Evolutionary conservation across 2,329 filamentous ascomycete species (phyloP), one percentile per base, ranked within the genome.

Genomic region (Scedosporium boydii): DNA sequence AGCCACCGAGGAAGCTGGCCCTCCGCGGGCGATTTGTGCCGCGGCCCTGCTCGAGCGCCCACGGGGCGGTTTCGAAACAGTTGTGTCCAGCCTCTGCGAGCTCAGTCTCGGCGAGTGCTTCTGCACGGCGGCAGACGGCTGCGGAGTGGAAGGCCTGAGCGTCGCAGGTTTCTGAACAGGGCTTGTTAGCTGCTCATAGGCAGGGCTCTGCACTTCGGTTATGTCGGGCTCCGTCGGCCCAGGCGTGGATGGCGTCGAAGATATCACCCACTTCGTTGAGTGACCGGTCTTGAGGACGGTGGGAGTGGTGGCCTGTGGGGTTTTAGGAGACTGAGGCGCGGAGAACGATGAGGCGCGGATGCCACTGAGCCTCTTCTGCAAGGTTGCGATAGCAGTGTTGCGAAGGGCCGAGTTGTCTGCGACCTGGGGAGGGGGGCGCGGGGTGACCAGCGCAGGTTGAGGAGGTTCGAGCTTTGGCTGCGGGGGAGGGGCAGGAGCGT

Each of bases 211-310:
- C 16, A 76, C 70, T 57, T 79, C 48, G 34, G n/a, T 27, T 16
- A 48, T 38, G n/a, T 38, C 77, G 18, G 63, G 67, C 27, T 67
- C 64, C 10, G 72, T 65, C 9, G 73, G 75, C 18, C 72, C 70
- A 1, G 85, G 85, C 1, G 85, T 88, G 4, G 83, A 83, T 3
- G 83, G 81, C 1, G 83, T 85, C 6, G 82, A 79, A 4, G 76
- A 78, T 16, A 80, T 75, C 2, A 77, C 82, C 85, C 85, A 88
- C 68, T 81, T 82, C 0, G 85, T 88, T 55, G 82, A 83, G 63
- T 74, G 70, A 46, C 75, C 72, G 63, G 73, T 69, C 58, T 74
- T 64, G 51, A 74, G 60, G 65, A 67, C 72, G 66, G 58, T 68
- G 55, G 42, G 70, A 53, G 63, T 66, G 58, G 63, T 63, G 63